A percentile compares a stretch with the other conserved stretches of the same genome.
These are phyloP conservation scores for Fusarium solani-melongenae DNA, from an alignment of 2,329 filamentous ascomycete genomes.

Conservation along the genomic window DNA sequence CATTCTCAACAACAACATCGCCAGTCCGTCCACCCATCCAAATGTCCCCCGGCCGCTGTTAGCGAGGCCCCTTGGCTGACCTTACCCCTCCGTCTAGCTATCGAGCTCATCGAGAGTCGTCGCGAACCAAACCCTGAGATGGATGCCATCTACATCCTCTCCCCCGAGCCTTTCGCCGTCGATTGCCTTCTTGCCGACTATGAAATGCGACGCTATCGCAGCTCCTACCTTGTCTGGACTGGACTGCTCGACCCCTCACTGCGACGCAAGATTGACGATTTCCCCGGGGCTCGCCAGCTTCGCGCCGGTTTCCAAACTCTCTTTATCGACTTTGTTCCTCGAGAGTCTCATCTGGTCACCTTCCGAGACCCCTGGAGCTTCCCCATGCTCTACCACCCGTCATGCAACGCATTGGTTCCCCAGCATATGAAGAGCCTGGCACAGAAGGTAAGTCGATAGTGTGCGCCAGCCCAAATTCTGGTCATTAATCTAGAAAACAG, in stretches of 20 bases:
- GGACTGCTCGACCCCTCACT: slow-evolving; percentile 75
- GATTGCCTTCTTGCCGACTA: slow-evolving; percentile 96
- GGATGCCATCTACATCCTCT: slow-evolving; percentile 94
- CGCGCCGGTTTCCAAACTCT: slow-evolving; percentile 86
- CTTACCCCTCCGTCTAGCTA: slow-evolving; percentile 68
- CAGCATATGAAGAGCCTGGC: slow-evolving; percentile 86
- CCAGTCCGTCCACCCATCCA: slow-evolving; percentile 70
- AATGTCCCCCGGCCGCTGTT: slow-evolving; percentile 5
- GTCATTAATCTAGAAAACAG: slow-evolving; percentile 34
- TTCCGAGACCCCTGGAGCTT: slow-evolving; percentile 98
- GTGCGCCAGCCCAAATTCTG: background rate
- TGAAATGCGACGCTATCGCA: slow-evolving; percentile 83
- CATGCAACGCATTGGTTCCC: slow-evolving; percentile 85
- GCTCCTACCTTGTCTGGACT: slow-evolving; percentile 87
- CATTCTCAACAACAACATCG: slow-evolving; percentile 95
- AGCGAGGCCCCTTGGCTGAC: slow-evolving; percentile 22
- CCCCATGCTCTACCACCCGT: slow-evolving; percentile 88
- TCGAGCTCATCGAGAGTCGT: slow-evolving; percentile 91
- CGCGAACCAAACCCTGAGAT: slow-evolving; percentile 86
- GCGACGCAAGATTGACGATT: slow-evolving; percentile 79
- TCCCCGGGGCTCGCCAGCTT: slow-evolving; percentile 74
- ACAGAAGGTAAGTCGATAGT: slow-evolving; percentile 74
- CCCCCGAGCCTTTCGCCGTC: slow-evolving; percentile 86
- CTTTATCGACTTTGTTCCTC: slow-evolving; percentile 88
- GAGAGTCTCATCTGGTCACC: slow-evolving; percentile 90